phyloP scores from a whole-genome alignment of 1,284 basidiomycete genomes.

The Irpex rosettiformis region DNA sequence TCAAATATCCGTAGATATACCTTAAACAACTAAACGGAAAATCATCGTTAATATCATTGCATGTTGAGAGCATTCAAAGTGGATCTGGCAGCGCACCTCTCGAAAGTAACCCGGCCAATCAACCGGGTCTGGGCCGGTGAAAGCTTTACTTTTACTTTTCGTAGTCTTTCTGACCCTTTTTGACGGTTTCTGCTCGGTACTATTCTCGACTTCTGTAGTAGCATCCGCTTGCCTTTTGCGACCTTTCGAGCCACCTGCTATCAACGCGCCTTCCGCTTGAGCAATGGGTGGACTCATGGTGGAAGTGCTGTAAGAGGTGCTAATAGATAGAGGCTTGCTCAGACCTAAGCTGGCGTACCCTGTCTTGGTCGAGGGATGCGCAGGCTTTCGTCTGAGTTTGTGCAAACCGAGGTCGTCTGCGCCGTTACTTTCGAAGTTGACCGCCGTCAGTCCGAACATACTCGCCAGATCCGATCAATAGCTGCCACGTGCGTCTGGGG shows the following conservation, averaged over 20 bases:
- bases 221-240: neutral
- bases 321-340: no score
- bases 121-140: neutral
- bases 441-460: no score
- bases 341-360: no score
- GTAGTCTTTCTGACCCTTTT: neutral
- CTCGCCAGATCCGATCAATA: no score
- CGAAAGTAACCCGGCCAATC: conserved; percentile 61
- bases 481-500: no score
- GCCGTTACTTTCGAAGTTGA: no score
- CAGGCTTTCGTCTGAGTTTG: no score
- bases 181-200: neutral
- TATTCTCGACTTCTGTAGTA: neutral
- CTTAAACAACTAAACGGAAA: neutral
- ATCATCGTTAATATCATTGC: no score
- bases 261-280: neutral
- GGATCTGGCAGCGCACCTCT: conserved; percentile 36
- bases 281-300: neutral
- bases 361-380: no score
- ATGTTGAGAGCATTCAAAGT: conserved; percentile 16
- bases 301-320: neutral
- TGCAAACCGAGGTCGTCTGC: no score
- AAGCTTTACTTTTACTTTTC: neutral
- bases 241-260: neutral
- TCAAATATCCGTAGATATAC: neutral